Evolutionary conservation across 768 basidiomycete genomes (phyloP).

Genomic region (Boletales sp.): DNA sequence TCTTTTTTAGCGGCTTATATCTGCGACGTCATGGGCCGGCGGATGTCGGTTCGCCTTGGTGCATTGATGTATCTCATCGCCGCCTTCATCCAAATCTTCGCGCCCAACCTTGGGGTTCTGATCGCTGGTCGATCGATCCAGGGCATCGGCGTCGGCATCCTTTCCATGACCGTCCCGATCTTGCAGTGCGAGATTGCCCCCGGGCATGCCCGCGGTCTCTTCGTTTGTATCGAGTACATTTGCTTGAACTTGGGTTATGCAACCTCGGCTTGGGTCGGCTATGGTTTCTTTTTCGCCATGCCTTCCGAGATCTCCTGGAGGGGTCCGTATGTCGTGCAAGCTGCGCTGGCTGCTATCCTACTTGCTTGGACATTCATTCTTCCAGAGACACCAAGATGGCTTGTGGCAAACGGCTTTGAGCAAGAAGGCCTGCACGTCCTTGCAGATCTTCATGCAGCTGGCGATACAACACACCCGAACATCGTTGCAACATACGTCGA

Average conservation of each 20-base stretch:
- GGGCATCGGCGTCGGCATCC: conserved; percentile 47
- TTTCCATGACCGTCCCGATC: conserved; percentile 49
- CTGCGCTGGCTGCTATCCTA: conserved; percentile 45
- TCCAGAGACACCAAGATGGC: conserved; percentile 53
- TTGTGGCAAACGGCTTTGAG: conserved; percentile 50
- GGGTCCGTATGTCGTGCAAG: conserved; percentile 54
- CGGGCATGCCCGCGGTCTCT: conserved; percentile 45
- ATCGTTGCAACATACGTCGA: conserved; percentile 44
- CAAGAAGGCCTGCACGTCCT: conserved; percentile 48
- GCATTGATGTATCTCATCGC: conserved; percentile 47
- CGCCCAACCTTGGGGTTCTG: conserved; percentile 40
- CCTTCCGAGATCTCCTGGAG: conserved; percentile 51
- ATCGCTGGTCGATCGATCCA: conserved; percentile 45
- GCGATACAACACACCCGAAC: conserved; percentile 40
- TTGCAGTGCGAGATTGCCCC: conserved; percentile 49
- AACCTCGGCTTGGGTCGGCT: conserved; percentile 47
- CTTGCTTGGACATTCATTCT: conserved; percentile 45
- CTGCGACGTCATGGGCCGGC: conserved; percentile 48
- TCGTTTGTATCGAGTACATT: conserved; percentile 52
- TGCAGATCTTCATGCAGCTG: conserved; percentile 54
- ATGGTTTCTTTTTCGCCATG: conserved; percentile 45
- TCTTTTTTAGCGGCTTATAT: conserved; percentile 46
- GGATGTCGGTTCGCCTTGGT: conserved; percentile 48
- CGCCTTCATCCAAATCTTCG: conserved; percentile 47
- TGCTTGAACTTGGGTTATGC: conserved; percentile 51